Evolutionary conservation across 306 rosid genomes (phyloP), one percentile per base, ranked within the genome.

Genomic region (Hippophae gyantsensis): DNA sequence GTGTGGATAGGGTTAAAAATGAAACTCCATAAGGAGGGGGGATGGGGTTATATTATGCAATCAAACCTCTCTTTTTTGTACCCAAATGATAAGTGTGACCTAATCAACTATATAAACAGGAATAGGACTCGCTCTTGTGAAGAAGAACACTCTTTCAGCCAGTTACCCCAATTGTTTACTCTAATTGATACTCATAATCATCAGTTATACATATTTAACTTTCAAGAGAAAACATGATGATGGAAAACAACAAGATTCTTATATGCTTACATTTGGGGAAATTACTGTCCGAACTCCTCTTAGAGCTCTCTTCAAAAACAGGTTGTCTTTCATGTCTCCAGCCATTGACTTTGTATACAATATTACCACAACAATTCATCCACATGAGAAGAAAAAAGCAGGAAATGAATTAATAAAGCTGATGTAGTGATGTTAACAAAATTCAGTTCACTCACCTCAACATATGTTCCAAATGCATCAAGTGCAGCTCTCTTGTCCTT

Each of bases 401-500:
- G 27, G 13, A 48, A 43, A 45, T 7, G 11, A 12, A 7, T 45
- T 9, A 9, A 46, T 46, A 13, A 46, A 46, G 13, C 50, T 9
- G 7, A 46, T 46, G n/a, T 1, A 48, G 5, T 48, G 12, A 9
- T 11, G 13, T 12, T 49, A 23, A 0, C 7, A 7, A 5, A 23
- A n/a, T 10, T 2, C 44, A 42, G 44, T 43, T 32, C 25, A 61
- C 73, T 51, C 43, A 92, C 98, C 89, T 87, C 98, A 66, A 92
- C 95, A 69, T 92, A 92, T 64, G 72, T 83, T 64, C 98, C 98
- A 69, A 87, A 87, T 54, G 98, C 86, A 78, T 92, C 96, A 65
- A 87, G 93, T 8, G 96, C 95, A 63, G 81, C 84, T 27, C 84
- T 78, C 76, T 81, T 87, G 73, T 92, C 93, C 77, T 80, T 92